Evolutionary conservation across 2,329 filamentous ascomycete genomes (phyloP), one percentile per base, ranked within the genome.

Genomic region (Pseudogymnoascus sp.): DNA sequence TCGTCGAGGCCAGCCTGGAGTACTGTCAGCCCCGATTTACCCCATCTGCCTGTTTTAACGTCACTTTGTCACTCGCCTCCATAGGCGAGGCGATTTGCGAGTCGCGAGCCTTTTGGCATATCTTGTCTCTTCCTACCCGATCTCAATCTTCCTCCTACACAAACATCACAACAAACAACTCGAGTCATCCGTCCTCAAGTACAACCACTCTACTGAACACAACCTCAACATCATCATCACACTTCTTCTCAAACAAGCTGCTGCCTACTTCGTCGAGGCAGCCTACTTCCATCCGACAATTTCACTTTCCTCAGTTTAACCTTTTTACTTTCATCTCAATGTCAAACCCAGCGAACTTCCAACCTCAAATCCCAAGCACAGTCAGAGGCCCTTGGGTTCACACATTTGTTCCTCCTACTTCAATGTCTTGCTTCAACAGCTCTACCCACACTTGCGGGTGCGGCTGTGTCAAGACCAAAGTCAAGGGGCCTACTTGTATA

Each of bases 361-460:
- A 86, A 69, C 84, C 84, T 0, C 83, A 81, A 28, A 82, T 84
- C 14, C 82, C 83, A 3, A 82, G 84, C 67, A 84, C 83, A 14
- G 81, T 80, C 46, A 78, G 79, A 70, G 84, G 84, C 3, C 79
- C 82, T 1, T 81, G 82, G 63, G 70, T 78, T 28, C 83, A 87
- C 66, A 78, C 78, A 19, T 86, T 85, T 67, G 74, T 82, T 61
- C 84, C 84, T 66, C 82, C 59, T 26, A 33, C 50, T 12, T 56
- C 50, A 22, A 56, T 56, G 50, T 56, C 50, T 19, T 56, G 50
- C 28, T 56, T 56, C 50, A 56, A 33, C 16, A 22, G 50, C 11
- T 56, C 50, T 22, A 56, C 28, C 50, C 50, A 56, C 28, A 56
- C 28, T 35, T 56, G 28, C 28, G 50, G 50, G 28, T 56, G 50